Base-by-base conservation (phyloP, 2,329 filamentous ascomycete species). In the Westerdykella sp. region DNA sequence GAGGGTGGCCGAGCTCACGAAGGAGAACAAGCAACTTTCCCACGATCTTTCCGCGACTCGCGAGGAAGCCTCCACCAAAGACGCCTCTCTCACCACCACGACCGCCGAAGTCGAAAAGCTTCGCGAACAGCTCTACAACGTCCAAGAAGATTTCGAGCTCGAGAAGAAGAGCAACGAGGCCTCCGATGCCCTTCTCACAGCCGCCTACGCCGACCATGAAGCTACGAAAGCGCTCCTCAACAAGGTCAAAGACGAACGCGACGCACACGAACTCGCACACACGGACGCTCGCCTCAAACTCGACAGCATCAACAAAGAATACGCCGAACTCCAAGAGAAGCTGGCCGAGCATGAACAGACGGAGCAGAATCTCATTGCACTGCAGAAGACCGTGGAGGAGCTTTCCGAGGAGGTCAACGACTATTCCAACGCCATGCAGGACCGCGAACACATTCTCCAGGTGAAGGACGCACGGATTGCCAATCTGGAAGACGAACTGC, bases 391-490 rank as follows among this genome's bases (percentile, higher is more conserved):
- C 6, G n/a, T 18, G 2, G 16, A 38, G 21, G 31, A 22, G 21
- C 7, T 18, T 3, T 7, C 32, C n/a, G 37, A 45, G 28, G 54
- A 56, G 31, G 36, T 53, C n/a, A 46, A 49, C 2, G 36, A 35
- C 15, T 32, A 51, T 23, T 42, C 42, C 35, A 34, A 45, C n/a
- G 12, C 39, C 12, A 34, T 45, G 9, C 36, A 22, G 36, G 45
- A 46, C 15, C 40, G 44, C n/a, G 47, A 56, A 12, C 54, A 48
- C 44, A 45, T 42, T 9, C 34, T 57, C 16, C 30, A 44, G 3
- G 48, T 59, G 48, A 59, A 57, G 40, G 55, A 59, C 37, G 50
- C 55, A 45, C 55, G 56, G 45, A 59, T 59, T 39, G 39, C 37
- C 21, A 42, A 51, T 22, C 50, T 59, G 32, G 56, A 59, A 40